Conservation (phyloP, 495 filamentous ascomycete species). For the Penicillium salamii region DNA sequence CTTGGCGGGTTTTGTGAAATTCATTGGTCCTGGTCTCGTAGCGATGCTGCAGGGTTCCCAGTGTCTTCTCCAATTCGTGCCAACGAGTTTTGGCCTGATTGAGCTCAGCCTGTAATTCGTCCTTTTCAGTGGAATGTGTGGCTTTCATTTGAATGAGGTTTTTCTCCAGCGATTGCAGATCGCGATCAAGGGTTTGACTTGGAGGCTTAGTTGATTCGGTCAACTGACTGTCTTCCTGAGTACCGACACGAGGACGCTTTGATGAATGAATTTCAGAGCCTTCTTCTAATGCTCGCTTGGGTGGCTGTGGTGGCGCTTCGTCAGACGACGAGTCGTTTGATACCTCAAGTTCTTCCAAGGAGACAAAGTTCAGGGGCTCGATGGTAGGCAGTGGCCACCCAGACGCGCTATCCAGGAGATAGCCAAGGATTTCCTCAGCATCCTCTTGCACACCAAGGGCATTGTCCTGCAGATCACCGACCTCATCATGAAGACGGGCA, state of each 20-base stretch:
- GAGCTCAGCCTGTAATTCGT: slow-evolving; percentile 28
- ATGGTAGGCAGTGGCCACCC: slow-evolving; percentile 45
- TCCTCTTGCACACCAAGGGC: slow-evolving; percentile 43
- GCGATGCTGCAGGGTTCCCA: slow-evolving; percentile 39
- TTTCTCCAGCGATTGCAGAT: slow-evolving; percentile 32
- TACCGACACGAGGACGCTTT: slow-evolving; percentile 33
- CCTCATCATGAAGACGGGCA: slow-evolving; percentile 37
- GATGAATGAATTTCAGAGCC: slow-evolving; percentile 24
- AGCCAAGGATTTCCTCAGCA: slow-evolving; percentile 43
- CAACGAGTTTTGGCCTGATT: slow-evolving; percentile 17
- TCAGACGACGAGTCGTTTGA: slow-evolving; percentile 17
- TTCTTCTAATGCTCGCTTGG: slow-evolving; percentile 36
- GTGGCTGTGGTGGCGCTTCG: slow-evolving; percentile 11
- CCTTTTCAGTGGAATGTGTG: slow-evolving; percentile 28
- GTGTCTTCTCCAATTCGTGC: slow-evolving; percentile 24
- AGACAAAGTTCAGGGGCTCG: slow-evolving; percentile 34
- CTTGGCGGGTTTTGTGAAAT: slow-evolving; percentile 35
- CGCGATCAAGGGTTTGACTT: slow-evolving; percentile 31
- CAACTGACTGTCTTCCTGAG: slow-evolving; percentile 32
- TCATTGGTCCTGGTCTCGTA: slow-evolving; percentile 42
- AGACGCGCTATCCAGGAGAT: slow-evolving; percentile 33
- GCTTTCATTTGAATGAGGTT: slow-evolving; percentile 35
- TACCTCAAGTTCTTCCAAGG: slow-evolving; percentile 23
- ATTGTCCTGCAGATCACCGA: slow-evolving; percentile 48
- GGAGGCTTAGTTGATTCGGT: slow-evolving; percentile 33